Base-by-base conservation (phyloP, 2,329 filamentous ascomycete species). In the Sclerotiophoma versabilis region DNA sequence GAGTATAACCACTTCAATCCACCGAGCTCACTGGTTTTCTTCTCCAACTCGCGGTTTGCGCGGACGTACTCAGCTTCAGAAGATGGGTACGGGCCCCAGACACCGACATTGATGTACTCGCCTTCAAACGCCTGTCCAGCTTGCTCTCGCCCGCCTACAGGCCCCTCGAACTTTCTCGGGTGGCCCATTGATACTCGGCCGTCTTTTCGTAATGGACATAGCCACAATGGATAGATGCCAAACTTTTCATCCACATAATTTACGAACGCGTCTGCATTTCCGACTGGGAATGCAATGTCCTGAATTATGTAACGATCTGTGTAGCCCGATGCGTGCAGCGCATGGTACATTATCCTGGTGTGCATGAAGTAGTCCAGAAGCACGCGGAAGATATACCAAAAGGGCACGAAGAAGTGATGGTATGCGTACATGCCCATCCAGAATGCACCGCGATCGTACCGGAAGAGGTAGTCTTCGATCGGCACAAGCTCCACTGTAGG, bases 1-100 rank as follows among this genome's bases (percentile, higher is more conserved):
- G 91, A 91, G 74, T 96, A 96, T 11, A 96, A 79, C 89, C 91
- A 95, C 78, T 96, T 96, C 79, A 89, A 85, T 2, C 91, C 92
- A 39, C 87, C 87, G 1, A 95, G 82, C 60, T 85, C 81, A 41
- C 79, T 79, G 4, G 93, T 83, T 68, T 89, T 88, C 17, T 79
- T 76, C 76, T 96, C 92, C 17, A 96, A 80, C 36, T 81, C 81
- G 26, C 88, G 83, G 75, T 96, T 96, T 63, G 85, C 84, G 32
- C 75, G 71, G 2, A 93, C 80, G 66, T 93, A 93, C n/a, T 81
- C 80, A 1, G 75, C 73, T 48, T 75, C 65, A 42, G 83, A 71
- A 2, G 78, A 71, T 2, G 88, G 85, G 7, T 89, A 90, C 65
- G 86, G 90, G 4, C 91, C 91, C 91, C 91, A 96, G 15, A 96